phyloP scores from a whole-genome alignment of 2,329 filamentous ascomycete species.

The Fusarium pseudocircinatum region DNA sequence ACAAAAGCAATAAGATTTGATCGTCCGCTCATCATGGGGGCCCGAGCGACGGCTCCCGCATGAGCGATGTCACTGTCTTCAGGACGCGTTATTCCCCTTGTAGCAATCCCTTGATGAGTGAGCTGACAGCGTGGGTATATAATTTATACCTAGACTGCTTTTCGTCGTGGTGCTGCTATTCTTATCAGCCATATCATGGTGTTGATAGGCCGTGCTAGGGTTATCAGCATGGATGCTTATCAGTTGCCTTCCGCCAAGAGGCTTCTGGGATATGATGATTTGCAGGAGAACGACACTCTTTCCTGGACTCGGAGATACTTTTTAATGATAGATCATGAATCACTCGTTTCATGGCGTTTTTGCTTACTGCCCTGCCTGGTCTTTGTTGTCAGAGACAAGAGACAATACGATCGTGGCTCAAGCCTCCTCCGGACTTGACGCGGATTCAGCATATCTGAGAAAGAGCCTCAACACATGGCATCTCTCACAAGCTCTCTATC shows the following conservation, averaged over 20 bases:
- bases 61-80: slow-evolving; percentile 24
- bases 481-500: background rate
- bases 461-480: background rate
- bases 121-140: slow-evolving; percentile 5
- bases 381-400: background rate
- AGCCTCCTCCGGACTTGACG: background rate
- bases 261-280: slow-evolving; percentile 5
- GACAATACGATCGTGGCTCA: background rate
- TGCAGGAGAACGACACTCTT: background rate
- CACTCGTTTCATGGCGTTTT: background rate
- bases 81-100: slow-evolving; percentile 8
- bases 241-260: slow-evolving; percentile 23
- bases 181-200: slow-evolving; percentile 31
- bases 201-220: slow-evolving; percentile 10
- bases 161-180: background rate
- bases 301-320: background rate
- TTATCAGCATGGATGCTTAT: slow-evolving; percentile 40
- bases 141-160: slow-evolving; percentile 2
- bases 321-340: slow-evolving; percentile 15
- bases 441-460: background rate
- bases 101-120: slow-evolving; percentile 7
- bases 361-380: background rate
- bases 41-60: background rate
- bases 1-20: slow-evolving; percentile 23
- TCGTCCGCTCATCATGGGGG: background rate